phyloP scores from a whole-genome alignment of 306 rosid genomes.

The Citrullus amarus region DNA sequence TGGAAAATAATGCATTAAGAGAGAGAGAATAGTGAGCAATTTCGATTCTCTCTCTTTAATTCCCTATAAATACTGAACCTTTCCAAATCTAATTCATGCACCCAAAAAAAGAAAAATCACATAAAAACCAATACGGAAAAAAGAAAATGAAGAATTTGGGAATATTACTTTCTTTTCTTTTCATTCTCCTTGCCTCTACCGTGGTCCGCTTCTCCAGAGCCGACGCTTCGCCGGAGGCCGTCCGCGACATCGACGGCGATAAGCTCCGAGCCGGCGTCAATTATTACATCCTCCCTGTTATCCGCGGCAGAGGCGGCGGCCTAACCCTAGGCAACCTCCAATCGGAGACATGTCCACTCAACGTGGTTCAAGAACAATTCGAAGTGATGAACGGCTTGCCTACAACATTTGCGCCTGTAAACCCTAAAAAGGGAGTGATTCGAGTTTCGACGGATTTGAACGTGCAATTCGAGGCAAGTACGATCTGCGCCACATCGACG shows the following conservation, averaged over 20 bases:
- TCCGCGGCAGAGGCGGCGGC: conserved; percentile 35
- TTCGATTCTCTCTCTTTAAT: background rate
- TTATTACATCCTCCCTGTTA: conserved; percentile 36
- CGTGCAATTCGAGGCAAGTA: conserved; percentile 12
- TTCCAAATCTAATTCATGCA: background rate
- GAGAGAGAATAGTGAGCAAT: background rate
- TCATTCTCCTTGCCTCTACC: conserved; percentile 6
- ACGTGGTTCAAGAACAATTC: conserved; percentile 25
- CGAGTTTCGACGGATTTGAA: conserved; percentile 38
- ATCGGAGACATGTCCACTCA: conserved; percentile 25
- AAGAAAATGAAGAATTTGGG: background rate
- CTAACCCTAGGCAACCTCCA: conserved; percentile 27
- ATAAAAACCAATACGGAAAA: background rate
- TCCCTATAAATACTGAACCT: background rate
- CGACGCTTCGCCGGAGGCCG: conserved; percentile 27
- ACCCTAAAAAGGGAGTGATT: conserved; percentile 31
- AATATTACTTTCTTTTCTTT: background rate
- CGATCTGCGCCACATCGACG: conserved; percentile 21
- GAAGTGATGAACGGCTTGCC: conserved; percentile 27
- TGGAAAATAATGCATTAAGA: background rate
- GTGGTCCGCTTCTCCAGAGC: conserved; percentile 2
- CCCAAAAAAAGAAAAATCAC: background rate
- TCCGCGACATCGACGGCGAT: conserved; percentile 27
- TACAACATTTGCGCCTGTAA: conserved; percentile 19
- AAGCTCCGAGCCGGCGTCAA: conserved; percentile 13